Evolutionary conservation across 805 yeast genomes (phyloP), one percentile per base, ranked within the genome.

Genomic region (Allodekkera sacchari): DNA sequence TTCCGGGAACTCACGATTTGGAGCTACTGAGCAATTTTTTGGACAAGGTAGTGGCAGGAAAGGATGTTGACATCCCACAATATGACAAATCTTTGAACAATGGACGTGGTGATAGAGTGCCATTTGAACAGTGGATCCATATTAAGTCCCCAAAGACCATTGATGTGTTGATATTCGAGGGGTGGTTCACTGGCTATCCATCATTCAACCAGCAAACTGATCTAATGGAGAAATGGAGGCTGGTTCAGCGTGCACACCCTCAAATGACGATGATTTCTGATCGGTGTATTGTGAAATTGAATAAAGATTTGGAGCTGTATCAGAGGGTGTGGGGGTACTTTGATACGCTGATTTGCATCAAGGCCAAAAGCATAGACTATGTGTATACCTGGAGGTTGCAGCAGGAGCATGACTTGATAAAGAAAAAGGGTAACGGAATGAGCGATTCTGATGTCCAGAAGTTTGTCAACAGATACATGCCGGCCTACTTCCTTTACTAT

Each of bases 1-100:
- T 83, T 11, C 97, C 97, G 0, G 96, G 96, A 0, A 89, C 97
- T 0, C 98, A 89, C 52, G 96, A 89, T 48, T 47, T 83, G 12
- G 43, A 42, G 1, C 45, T 81, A 10, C 49, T 65, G n/a, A 28
- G 40, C 6, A 42, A 53, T 6, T 52, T 66, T 5, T 41, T 82
- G 24, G 36, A 43, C 5, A 40, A 42, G 18, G 46, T 63, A 25
- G 43, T 45, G 18, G 32, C 40, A 30, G 50, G 47, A 27, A 48
- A 57, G 7, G 30, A 38, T 0, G 48, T 68, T 3, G 37, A 47
- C 2, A 55, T 75, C 6, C 96, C 97, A 1, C 42, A 52, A 6
- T 92, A 87, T 55, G 95, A 89, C 49, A 92, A 89, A 52, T 72
- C 94, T 2, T 60, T 63, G 11, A 69, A 60, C 44, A 30, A 47